phyloP scores from a whole-genome alignment of 208 protist genomes.

The Acanthamoeba culbertsoni region DNA sequence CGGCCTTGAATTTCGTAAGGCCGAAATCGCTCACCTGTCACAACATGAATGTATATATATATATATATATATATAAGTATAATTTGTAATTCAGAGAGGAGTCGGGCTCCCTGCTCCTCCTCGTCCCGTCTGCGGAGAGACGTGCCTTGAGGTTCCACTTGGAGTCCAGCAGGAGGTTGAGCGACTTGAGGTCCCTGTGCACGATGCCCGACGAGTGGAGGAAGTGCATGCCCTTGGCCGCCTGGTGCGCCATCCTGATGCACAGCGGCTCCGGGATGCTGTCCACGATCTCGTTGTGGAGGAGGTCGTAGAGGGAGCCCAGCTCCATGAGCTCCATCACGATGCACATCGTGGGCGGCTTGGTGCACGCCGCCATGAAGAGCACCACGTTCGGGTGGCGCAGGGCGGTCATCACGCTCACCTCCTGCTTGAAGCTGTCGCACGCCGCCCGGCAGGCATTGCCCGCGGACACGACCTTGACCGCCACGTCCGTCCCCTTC shows the following conservation, averaged over 20 bases:
- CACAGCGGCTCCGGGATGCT: background rate
- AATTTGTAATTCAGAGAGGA: background rate
- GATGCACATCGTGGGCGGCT: background rate
- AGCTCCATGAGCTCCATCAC: background rate
- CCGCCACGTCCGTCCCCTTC: background rate
- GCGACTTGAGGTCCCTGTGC: background rate
- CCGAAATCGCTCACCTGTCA: background rate
- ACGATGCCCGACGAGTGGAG: background rate
- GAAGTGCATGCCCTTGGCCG: conserved; percentile 8
- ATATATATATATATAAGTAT: too few relatives aligned
- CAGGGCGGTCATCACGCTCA: background rate
- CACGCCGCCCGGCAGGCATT: background rate
- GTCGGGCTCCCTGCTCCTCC: background rate
- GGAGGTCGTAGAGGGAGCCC: conserved; percentile 55
- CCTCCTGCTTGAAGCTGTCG: background rate
- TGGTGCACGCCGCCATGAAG: conserved; percentile 5
- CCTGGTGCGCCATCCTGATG: background rate
- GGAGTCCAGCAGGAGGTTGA: background rate
- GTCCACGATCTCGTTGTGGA: conserved; percentile 42
- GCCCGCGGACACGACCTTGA: background rate
- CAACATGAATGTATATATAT: too few relatives aligned
- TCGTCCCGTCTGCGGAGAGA: too few relatives aligned
- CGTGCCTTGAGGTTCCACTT: conserved; percentile 4
- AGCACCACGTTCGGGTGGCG: conserved; percentile 21
- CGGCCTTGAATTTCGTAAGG: background rate